Conservation (phyloP, 2,329 filamentous ascomycete species). For the Trichoderma gracile region DNA sequence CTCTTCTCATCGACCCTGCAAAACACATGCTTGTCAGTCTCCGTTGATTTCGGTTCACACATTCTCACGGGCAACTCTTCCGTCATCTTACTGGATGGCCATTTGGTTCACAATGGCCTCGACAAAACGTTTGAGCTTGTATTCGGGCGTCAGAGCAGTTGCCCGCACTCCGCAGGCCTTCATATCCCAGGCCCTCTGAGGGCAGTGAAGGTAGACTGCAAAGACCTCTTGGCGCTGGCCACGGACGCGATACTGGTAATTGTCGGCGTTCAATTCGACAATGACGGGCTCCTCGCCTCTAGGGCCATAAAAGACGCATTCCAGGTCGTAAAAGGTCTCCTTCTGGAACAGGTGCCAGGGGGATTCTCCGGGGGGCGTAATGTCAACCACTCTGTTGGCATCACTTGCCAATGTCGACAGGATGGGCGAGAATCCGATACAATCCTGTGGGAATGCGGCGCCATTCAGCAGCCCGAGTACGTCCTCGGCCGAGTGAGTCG, state of each 20-base stretch:
- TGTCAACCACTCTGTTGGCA: slow-evolving; percentile 29
- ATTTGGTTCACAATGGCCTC: slow-evolving; percentile 31
- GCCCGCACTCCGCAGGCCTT: slow-evolving; percentile 31
- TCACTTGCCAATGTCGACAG: slow-evolving; percentile 36
- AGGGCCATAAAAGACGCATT: slow-evolving; percentile 28
- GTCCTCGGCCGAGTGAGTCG: slow-evolving; percentile 27
- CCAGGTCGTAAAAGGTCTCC: slow-evolving; percentile 34
- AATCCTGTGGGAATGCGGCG: slow-evolving; percentile 10
- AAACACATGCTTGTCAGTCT: not conserved
- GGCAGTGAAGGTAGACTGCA: slow-evolving; percentile 36
- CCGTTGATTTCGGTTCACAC: too few species aligned
- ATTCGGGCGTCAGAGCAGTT: slow-evolving; percentile 23
- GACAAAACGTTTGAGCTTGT: slow-evolving; percentile 29
- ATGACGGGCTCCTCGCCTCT: slow-evolving; percentile 25
- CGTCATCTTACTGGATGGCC: slow-evolving; percentile 31
- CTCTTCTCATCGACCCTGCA: not conserved
- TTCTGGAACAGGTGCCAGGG: slow-evolving; percentile 30
- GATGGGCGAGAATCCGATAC: slow-evolving; percentile 34
- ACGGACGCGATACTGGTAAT: slow-evolving; percentile 31
- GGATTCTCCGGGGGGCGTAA: slow-evolving; percentile 24
- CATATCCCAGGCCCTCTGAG: slow-evolving; percentile 38
- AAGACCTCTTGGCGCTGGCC: slow-evolving; percentile 30
- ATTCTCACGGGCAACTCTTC: not conserved
- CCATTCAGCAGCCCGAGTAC: slow-evolving; percentile 26
- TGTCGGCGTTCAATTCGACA: slow-evolving; percentile 36